Conservation (phyloP, 2,329 filamentous ascomycete genomes). For the Phoma sp. region DNA sequence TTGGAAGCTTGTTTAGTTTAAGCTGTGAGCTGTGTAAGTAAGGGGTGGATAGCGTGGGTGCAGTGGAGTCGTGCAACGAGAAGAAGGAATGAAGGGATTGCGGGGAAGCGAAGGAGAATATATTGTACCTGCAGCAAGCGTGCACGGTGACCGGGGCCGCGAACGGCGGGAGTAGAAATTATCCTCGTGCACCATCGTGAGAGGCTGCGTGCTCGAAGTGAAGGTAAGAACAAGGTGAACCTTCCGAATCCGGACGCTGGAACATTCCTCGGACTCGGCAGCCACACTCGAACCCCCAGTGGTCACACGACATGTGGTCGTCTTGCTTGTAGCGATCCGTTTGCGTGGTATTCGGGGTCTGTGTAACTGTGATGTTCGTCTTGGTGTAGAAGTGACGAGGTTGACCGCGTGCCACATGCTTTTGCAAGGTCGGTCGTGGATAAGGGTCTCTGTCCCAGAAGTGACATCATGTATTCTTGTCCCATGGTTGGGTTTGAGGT, state of each 20-base stretch:
- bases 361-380: conserved; percentile 4
- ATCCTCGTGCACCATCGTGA: conserved; percentile 5
- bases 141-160: neutral
- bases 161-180: neutral
- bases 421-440: too few species aligned
- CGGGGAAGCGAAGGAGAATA: neutral
- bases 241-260: conserved; percentile 6
- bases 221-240: conserved; percentile 8
- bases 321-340: conserved; percentile 4
- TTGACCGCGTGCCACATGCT: neutral
- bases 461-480: too few species aligned
- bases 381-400: neutral
- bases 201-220: neutral
- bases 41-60: conserved; percentile 7
- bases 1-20: conserved; percentile 16
- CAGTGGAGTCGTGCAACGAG: conserved; percentile 4
- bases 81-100: conserved; percentile 2
- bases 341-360: conserved; percentile 6
- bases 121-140: conserved; percentile 4
- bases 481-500: too few species aligned
- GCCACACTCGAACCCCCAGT: neutral
- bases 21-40: conserved; percentile 12
- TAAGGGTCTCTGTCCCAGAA: too few species aligned
- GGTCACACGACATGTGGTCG: conserved; percentile 4
- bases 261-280: conserved; percentile 2